Conservation (phyloP, 345 rosid species). For the Euphorbia tirucalli region DNA sequence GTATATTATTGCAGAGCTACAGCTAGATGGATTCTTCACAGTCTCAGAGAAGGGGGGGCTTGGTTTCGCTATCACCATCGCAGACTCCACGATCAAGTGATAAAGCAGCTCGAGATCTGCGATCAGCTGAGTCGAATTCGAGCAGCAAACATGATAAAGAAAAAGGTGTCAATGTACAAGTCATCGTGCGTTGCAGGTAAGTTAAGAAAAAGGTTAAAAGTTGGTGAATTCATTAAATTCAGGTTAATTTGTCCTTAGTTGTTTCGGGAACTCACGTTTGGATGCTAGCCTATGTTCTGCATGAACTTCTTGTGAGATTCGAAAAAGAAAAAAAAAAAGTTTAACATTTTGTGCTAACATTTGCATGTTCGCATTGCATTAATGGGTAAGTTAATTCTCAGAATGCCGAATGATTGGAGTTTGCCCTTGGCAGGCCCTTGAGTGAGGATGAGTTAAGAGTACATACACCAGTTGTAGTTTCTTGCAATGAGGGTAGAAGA, state of each 20-base stretch:
- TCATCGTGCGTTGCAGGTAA: constrained; percentile 94
- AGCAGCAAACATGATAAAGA: constrained; percentile 70
- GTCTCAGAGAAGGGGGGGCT: constrained; percentile 60
- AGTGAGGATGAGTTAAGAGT: constrained; percentile 75
- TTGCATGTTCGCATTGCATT: background rate
- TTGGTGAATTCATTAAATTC: background rate
- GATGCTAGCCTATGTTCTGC: no score
- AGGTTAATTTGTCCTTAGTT: background rate
- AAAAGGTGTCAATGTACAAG: constrained; percentile 97
- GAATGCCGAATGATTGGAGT: background rate
- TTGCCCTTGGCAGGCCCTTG: constrained; percentile 61
- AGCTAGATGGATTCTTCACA: constrained; percentile 56
- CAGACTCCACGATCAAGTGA: constrained; percentile 93
- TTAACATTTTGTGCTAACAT: background rate
- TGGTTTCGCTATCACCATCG: constrained; percentile 71
- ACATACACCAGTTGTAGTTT: constrained; percentile 82
- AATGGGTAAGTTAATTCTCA: background rate
- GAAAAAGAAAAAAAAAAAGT: no score
- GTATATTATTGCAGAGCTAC: background rate
- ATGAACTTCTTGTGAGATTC: background rate
- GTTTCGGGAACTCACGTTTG: background rate
- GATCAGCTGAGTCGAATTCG: constrained; percentile 72
- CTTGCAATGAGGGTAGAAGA: constrained; percentile 79
- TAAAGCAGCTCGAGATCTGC: constrained; percentile 76
- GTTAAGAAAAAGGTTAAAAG: background rate